These are phyloP conservation scores for Pyrrhoderma noxium DNA, from an alignment of 1,284 basidiomycete genomes.

Conservation along the genomic window DNA sequence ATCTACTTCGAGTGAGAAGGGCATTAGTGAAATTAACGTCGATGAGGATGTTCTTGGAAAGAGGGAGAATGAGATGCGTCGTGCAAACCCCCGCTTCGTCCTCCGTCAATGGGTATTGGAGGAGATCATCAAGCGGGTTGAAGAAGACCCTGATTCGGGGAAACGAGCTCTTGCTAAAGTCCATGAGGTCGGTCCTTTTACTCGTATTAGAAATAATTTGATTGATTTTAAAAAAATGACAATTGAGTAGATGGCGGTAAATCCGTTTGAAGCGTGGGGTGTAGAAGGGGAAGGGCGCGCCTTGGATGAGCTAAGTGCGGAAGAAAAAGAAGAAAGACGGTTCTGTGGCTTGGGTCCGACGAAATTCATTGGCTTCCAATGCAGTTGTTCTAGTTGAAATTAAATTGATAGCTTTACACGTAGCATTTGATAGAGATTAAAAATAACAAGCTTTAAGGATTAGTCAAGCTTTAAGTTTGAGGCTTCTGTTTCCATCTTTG, in stretches of 20 bases:
- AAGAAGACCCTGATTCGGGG: conserved; percentile 51
- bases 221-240: too few relatives aligned
- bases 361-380: conserved; percentile 83
- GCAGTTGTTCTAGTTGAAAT: conserved; percentile 78
- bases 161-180: conserved; percentile 65
- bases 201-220: conserved; percentile 8
- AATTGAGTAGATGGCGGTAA: conserved; percentile 61
- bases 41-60: conserved; percentile 9
- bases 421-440: too few relatives aligned
- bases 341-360: conserved; percentile 74
- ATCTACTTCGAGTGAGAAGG: conserved; percentile 3
- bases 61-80: conserved; percentile 32
- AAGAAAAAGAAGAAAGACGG: conserved; percentile 65
- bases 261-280: conserved; percentile 77
- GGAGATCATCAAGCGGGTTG: conserved; percentile 73
- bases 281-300: conserved; percentile 40
- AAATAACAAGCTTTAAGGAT: too few relatives aligned
- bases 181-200: conserved; percentile 46
- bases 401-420: too few relatives aligned
- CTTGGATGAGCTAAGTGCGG: conserved; percentile 41
- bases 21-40: conserved; percentile 23
- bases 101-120: conserved; percentile 91
- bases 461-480: too few relatives aligned
- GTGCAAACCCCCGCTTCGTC: conserved; percentile 81
- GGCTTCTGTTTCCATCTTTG: too few relatives aligned